Evolutionary conservation across 192 early-diverging fungal genomes (phyloP), one percentile per base, ranked within the genome.

Genomic region (Gryganskiella cystojenkinii): DNA sequence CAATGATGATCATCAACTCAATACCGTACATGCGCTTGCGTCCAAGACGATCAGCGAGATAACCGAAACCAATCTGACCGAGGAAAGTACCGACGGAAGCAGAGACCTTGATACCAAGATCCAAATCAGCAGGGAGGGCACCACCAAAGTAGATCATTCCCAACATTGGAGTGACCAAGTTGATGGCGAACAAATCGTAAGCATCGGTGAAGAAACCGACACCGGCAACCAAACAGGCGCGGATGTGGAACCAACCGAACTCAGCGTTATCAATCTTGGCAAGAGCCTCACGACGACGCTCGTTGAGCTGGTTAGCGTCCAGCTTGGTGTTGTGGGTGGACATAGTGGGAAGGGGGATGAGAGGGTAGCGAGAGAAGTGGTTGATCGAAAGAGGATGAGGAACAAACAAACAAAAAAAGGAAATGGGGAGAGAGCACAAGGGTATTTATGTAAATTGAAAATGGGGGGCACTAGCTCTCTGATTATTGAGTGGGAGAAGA

Each of bases 161-260:
- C 30, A 96, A 81, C 89, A 98, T 98, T 59, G 93, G 90, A n/a
- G 95, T 87, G 19, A 93, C 92, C 61, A 96, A 85, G 72, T 93
- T 92, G 76, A 98, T 98, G 61, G 95, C 90, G 68, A 97, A 97
- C 52, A 95, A 89, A 86, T 98, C 97, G 80, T 97, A 97, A n/a
- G 95, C 90, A 83, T 98, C 95, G 61, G 93, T 93, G 72, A 96
- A 92, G 82, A 97, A 95, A 72, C 94, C 92, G 44, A 89, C 85
- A 62, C 89, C 90, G 5, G 89, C 84, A 24, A 89, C 87, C 31
- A 93, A 44, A 70, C 87, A 87, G n/a, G 91, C 84, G 44, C 89
- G 84, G 57, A 91, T 69, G 64, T 89, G 88, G 82, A 91, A 91
- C 91, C 90, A 91, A 75, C 87, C 87, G 52, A 93, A 92, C 79